These are phyloP conservation scores for Fusarium subtropicale DNA, from an alignment of 2,329 filamentous ascomycete species.

Conservation along the genomic window DNA sequence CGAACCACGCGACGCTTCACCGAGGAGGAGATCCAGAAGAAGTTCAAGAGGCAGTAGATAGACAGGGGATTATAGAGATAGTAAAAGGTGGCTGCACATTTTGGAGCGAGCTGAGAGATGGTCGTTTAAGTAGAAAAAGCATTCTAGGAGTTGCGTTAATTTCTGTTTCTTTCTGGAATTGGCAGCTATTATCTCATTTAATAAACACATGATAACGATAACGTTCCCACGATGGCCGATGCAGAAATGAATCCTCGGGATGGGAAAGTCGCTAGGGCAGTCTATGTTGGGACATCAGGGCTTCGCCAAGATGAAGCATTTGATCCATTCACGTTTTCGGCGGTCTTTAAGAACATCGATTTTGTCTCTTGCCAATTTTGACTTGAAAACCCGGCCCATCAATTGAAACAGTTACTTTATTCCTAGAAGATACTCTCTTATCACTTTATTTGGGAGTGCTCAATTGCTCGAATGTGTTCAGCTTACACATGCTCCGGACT, in stretches of 20 bases:
- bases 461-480: background rate
- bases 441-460: no score
- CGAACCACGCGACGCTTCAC: constrained; percentile 43
- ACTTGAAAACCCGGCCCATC: background rate
- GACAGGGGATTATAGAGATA: no score
- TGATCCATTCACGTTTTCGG: constrained; percentile 33
- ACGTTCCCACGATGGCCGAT: constrained; percentile 10
- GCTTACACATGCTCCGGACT: constrained; percentile 19
- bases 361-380: background rate
- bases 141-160: constrained; percentile 6
- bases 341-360: background rate
- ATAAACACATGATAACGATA: background rate
- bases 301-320: background rate
- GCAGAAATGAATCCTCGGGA: constrained; percentile 29
- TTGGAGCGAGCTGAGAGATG: background rate
- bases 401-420: background rate
- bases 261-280: constrained; percentile 30
- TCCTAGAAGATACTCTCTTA: background rate
- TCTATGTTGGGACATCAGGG: constrained; percentile 33
- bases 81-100: background rate
- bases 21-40: constrained; percentile 42
- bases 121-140: background rate
- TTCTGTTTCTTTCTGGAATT: background rate
- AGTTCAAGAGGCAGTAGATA: constrained; percentile 31
- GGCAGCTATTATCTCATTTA: background rate